Evolutionary conservation across 140 eudicot species (phyloP).

Genomic region (Oenanthe javanica): DNA sequence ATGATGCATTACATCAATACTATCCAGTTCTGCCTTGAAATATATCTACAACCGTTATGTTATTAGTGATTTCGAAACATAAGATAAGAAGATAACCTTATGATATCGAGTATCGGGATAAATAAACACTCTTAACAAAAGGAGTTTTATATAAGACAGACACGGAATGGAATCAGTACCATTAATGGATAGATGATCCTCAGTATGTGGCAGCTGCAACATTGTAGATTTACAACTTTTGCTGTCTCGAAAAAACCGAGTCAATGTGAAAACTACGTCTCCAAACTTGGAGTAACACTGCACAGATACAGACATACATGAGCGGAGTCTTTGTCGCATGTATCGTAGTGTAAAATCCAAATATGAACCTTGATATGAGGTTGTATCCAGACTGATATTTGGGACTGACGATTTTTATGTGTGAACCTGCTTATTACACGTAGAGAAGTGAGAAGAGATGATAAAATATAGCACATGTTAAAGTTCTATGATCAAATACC

Average conservation of each 20-base stretch:
- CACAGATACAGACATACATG: slow-evolving; percentile 21
- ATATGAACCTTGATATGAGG: slow-evolving; percentile 75
- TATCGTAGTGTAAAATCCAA: neutral
- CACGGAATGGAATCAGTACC: neutral
- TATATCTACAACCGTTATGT: neutral
- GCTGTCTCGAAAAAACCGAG: slow-evolving; percentile 79
- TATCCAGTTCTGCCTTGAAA: neutral
- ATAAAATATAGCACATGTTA: neutral
- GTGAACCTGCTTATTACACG: slow-evolving; percentile 49
- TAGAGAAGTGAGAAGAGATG: slow-evolving; percentile 10
- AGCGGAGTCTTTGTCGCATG: neutral
- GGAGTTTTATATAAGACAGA: neutral
- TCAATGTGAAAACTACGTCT: slow-evolving; percentile 78
- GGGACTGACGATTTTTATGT: slow-evolving; percentile 66
- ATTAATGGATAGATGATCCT: slow-evolving; percentile 12
- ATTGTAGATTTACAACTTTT: slow-evolving; percentile 39
- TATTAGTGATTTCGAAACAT: neutral
- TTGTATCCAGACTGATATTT: slow-evolving; percentile 89
- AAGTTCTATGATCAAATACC: neutral
- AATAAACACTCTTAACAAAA: neutral
- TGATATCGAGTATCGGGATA: neutral
- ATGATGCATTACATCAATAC: neutral
- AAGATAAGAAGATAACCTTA: neutral
- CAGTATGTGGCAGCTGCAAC: slow-evolving; percentile 34
- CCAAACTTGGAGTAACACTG: slow-evolving; percentile 94